phyloP scores from a whole-genome alignment of 2,329 filamentous ascomycete species.

The Fusarium vanettenii region DNA sequence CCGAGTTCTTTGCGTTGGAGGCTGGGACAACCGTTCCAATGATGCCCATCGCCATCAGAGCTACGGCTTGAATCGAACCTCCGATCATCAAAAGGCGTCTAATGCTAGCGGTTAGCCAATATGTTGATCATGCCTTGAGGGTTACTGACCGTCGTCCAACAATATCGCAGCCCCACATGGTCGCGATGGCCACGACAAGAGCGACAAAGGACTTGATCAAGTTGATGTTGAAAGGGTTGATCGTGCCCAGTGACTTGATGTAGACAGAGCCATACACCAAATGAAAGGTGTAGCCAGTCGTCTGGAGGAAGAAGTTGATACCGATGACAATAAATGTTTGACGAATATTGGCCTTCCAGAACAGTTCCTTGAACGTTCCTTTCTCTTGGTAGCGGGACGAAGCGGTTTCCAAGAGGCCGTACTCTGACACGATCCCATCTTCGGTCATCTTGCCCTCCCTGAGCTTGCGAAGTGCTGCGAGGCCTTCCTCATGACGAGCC shows the following conservation, averaged over 20 bases:
- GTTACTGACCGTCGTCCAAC: not conserved
- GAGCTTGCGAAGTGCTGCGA: slow-evolving; percentile 31
- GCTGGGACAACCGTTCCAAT: not conserved
- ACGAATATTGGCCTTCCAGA: slow-evolving; percentile 9
- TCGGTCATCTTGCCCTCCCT: slow-evolving; percentile 35
- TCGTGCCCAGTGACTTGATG: not conserved
- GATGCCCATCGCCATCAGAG: not conserved
- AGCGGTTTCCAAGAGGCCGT: slow-evolving; percentile 6
- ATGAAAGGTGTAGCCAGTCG: not conserved
- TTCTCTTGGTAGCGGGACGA: slow-evolving; percentile 39
- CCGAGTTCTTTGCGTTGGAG: not conserved
- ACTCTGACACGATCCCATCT: slow-evolving; percentile 36
- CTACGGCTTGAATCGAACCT: not conserved
- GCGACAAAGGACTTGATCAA: not conserved
- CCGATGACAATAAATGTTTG: not conserved
- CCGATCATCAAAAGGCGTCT: not conserved
- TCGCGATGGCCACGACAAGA: not conserved
- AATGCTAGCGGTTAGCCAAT: not conserved
- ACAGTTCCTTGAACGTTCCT: slow-evolving; percentile 33
- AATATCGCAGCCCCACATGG: not conserved
- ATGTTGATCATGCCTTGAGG: not conserved
- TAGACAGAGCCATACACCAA: not conserved
- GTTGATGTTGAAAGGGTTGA: not conserved
- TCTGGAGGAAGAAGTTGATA: not conserved
- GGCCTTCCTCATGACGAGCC: slow-evolving; percentile 42